Evolutionary conservation across 345 rosid species (phyloP), one percentile per base, ranked within the genome.

Genomic region (Toxicodendron radicans): DNA sequence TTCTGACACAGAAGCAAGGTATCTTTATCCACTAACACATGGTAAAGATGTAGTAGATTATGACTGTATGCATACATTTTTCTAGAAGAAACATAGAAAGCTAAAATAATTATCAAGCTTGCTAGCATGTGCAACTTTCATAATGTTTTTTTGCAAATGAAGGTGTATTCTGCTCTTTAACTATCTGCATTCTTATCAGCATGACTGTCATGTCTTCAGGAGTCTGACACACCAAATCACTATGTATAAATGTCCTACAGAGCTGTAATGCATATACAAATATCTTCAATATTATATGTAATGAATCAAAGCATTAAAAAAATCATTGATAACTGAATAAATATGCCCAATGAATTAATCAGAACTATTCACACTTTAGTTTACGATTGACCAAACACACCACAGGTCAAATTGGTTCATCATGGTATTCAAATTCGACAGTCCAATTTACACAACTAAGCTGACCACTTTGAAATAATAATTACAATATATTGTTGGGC

Each of bases 331-430:
- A 48, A 43, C 57, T 7, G 41, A 71, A 58, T n/a, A 72, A 52
- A 48, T 51, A 41, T 52, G 11, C 68, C 58, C 67, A 23, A 61
- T 3, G 35, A 41, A 27, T 62, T 60, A 49, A 51, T 49, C 48
- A 23, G 38, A 68, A 49, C 73, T 17, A 16, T 18, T 5, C 17
- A 32, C 38, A n/a, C 10, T 64, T 45, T 20, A 17, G 21, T 61
- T 59, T 4, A 27, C 17, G 18, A 17, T 33, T 60, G 58, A 66
- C 61, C 30, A 59, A 59, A 23, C 56, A 73, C n/a, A 66, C 66
- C 38, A 5, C 20, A 35, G 49, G 59, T 70, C 57, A 23, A 67
- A 59, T 61, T 68, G 20, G 30, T 49, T 54, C 79, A 12, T 33
- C 53, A 6, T 33, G 63, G 6, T 35, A 57, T 60, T 21, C 43